These are phyloP conservation scores for Ogataea thermomethanolica DNA, from an alignment of 805 yeast genomes.

Conservation along the genomic window DNA sequence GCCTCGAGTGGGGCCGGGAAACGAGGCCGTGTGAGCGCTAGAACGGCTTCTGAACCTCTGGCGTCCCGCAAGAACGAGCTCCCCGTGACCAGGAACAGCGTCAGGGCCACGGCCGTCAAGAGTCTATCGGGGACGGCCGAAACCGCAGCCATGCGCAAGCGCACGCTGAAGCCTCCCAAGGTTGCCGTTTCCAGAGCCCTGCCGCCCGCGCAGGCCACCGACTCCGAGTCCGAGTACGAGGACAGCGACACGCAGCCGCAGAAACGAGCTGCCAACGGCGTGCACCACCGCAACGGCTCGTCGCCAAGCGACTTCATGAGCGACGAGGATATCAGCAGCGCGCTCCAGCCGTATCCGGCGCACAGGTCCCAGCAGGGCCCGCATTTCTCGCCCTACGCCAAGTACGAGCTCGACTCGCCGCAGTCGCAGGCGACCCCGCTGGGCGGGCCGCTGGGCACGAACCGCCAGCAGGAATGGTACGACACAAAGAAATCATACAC, in stretches of 20 bases:
- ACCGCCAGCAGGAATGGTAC: conserved; percentile 18
- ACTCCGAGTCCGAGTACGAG: conserved; percentile 10
- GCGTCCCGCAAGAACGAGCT: conserved; percentile 10
- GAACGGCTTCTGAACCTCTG: conserved; percentile 10
- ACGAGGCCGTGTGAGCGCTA: conserved; percentile 21
- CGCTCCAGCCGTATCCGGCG: conserved; percentile 24
- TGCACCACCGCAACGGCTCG: conserved; percentile 32
- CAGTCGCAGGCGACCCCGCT: conserved; percentile 6
- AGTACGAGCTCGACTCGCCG: conserved; percentile 8
- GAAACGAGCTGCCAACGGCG: conserved; percentile 4
- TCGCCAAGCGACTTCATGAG: conserved; percentile 55
- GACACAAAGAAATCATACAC: conserved; percentile 40
- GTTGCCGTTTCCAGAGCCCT: background rate
- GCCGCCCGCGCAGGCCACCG: conserved; percentile 2
- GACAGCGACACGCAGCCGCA: conserved; percentile 9
- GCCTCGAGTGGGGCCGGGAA: conserved; percentile 47
- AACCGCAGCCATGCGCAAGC: conserved; percentile 1
- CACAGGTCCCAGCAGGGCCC: conserved; percentile 2
- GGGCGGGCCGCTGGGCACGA: conserved; percentile 1
- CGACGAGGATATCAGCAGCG: conserved; percentile 48
- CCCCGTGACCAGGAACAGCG: conserved; percentile 1
- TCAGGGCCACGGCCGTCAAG: background rate
- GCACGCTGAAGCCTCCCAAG: conserved; percentile 9
- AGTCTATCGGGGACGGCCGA: conserved; percentile 5
- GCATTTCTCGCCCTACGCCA: conserved; percentile 5